These are phyloP conservation scores for Trichosporon inkin DNA, from an alignment of 1,284 basidiomycete genomes.

Conservation along the genomic window DNA sequence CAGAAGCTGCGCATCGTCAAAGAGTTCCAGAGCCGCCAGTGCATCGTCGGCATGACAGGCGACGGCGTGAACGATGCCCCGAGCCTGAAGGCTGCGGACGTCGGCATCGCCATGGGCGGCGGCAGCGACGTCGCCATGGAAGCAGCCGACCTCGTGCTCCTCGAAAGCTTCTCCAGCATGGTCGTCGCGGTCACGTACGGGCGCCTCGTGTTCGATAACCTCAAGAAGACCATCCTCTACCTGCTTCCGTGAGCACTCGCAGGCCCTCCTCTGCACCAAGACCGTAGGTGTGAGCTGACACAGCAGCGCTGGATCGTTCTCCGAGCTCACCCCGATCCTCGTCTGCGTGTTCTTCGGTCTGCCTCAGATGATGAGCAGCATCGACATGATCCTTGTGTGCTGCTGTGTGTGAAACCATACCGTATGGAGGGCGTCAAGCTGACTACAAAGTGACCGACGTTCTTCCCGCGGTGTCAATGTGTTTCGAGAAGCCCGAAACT, in stretches of 20 bases:
- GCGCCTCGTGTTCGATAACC: conserved; percentile 65
- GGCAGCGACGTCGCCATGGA: conserved; percentile 52
- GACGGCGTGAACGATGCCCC: conserved; percentile 71
- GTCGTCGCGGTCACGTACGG: conserved; percentile 56
- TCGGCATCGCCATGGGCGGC: conserved; percentile 54
- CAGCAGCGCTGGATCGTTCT: conserved; percentile 54
- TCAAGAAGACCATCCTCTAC: conserved; percentile 55
- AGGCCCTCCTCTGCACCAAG: too few species aligned
- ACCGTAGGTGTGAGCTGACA: not conserved
- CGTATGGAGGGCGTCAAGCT: not conserved
- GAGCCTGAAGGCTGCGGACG: conserved; percentile 54
- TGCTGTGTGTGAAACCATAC: conserved; percentile 3
- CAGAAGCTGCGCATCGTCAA: conserved; percentile 68
- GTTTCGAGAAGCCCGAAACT: conserved; percentile 60
- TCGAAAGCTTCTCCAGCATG: conserved; percentile 50
- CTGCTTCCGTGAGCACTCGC: conserved; percentile 34
- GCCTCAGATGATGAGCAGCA: conserved; percentile 56
- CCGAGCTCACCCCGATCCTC: conserved; percentile 66
- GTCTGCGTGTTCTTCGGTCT: conserved; percentile 55
- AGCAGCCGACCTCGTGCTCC: conserved; percentile 49
- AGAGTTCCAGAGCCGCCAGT: conserved; percentile 57
- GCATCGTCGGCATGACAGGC: conserved; percentile 60
- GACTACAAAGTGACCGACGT: conserved; percentile 51
- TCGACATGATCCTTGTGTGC: conserved; percentile 51
- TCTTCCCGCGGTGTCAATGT: conserved; percentile 58